Evolutionary conservation across 768 basidiomycete species (phyloP).

Genomic region (Kwoniella dendrophila): DNA sequence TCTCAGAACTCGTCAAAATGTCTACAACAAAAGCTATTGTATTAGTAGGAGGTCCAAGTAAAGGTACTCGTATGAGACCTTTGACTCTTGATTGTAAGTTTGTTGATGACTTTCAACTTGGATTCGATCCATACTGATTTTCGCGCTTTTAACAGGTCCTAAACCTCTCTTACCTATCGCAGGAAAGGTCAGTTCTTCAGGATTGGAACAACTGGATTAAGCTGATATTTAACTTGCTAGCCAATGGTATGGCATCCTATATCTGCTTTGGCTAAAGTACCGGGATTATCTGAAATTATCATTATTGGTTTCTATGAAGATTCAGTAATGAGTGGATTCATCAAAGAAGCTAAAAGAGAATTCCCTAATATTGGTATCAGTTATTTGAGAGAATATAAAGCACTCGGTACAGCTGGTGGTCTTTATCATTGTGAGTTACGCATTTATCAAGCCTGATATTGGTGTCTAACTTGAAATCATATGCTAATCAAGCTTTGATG

Average conservation of each 20-base stretch:
- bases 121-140: conserved; percentile 1
- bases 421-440: conserved; percentile 54
- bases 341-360: conserved; percentile 58
- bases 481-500: no score
- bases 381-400: conserved; percentile 58
- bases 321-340: conserved; percentile 56
- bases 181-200: conserved; percentile 51
- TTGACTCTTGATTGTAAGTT: conserved; percentile 52
- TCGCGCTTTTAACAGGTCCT: conserved; percentile 44
- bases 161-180: conserved; percentile 59
- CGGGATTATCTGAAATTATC: conserved; percentile 56
- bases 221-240: conserved; percentile 12
- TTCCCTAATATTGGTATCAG: conserved; percentile 58
- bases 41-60: conserved; percentile 56
- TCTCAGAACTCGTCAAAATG: conserved; percentile 22
- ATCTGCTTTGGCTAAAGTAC: conserved; percentile 56
- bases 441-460: conserved; percentile 14
- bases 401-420: conserved; percentile 59
- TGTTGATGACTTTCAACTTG: background rate
- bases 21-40: conserved; percentile 56
- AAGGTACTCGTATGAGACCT: conserved; percentile 56
- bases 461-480: background rate
- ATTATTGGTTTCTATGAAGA: conserved; percentile 60
- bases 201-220: background rate
- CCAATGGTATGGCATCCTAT: conserved; percentile 60